Evolutionary conservation across 768 basidiomycete species (phyloP).

Genomic region (Lactarius tabidus): DNA sequence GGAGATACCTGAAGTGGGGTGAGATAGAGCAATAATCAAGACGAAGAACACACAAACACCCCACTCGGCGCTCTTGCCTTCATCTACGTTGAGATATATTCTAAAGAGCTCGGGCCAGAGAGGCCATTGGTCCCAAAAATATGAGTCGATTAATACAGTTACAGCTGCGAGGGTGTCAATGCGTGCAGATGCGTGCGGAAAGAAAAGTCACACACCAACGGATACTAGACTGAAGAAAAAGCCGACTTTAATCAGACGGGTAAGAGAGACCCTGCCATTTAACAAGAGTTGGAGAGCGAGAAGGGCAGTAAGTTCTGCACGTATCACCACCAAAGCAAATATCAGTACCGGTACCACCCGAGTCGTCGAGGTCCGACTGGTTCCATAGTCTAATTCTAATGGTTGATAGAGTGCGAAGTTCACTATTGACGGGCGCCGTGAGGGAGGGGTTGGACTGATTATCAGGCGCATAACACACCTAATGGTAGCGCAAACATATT

Average conservation of each 20-base stretch:
- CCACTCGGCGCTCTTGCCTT: conserved; percentile 89
- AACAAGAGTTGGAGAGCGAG: conserved; percentile 53
- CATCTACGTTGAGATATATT: conserved; percentile 78
- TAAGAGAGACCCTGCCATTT: conserved; percentile 40
- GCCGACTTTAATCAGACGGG: conserved; percentile 46
- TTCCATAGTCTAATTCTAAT: conserved; percentile 41
- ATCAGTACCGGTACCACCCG: conserved; percentile 57
- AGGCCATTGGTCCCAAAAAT: conserved; percentile 70
- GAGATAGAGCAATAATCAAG: background rate
- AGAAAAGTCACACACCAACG: conserved; percentile 41
- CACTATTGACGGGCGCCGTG: conserved; percentile 37
- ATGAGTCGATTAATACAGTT: conserved; percentile 71
- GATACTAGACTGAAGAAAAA: conserved; percentile 46
- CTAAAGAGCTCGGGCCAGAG: conserved; percentile 86
- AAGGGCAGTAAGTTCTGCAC: conserved; percentile 73
- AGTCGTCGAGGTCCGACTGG: conserved; percentile 34
- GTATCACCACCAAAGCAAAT: conserved; percentile 65
- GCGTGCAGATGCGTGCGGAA: background rate
- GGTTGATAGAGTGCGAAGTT: conserved; percentile 53
- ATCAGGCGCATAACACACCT: conserved; percentile 43
- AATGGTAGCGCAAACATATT: conserved; percentile 88
- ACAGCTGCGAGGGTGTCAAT: conserved; percentile 38
- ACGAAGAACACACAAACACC: conserved; percentile 57
- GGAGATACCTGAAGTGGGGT: conserved; percentile 60
- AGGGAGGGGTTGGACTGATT: background rate